These are phyloP conservation scores for Fusarium buxicola DNA, from an alignment of 2,329 filamentous ascomycete species.

Conservation along the genomic window DNA sequence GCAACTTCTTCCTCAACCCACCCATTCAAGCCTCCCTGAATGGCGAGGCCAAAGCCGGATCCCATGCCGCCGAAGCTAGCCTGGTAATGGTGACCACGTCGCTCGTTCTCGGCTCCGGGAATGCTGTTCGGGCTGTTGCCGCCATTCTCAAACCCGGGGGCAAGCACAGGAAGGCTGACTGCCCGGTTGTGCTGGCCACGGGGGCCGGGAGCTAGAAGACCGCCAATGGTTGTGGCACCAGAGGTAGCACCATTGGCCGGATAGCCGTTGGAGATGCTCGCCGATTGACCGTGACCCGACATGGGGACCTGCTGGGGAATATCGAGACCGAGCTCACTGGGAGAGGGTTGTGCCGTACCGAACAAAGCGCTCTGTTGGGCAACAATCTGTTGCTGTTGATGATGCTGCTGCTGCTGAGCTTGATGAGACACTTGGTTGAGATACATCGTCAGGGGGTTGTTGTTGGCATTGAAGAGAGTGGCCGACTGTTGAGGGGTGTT, in stretches of 20 bases:
- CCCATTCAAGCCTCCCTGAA: conserved; percentile 72
- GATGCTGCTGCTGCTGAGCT: conserved; percentile 78
- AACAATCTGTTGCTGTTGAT: conserved; percentile 77
- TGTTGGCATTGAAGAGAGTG: conserved; percentile 81
- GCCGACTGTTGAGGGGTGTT: conserved; percentile 73
- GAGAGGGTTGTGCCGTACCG: conserved; percentile 73
- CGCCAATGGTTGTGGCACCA: conserved; percentile 77
- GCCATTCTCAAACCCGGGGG: conserved; percentile 72
- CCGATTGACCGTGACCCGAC: conserved; percentile 73
- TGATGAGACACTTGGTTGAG: conserved; percentile 84
- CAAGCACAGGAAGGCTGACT: conserved; percentile 84
- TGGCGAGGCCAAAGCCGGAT: conserved; percentile 69
- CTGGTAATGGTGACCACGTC: conserved; percentile 75
- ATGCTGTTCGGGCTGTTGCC: conserved; percentile 63
- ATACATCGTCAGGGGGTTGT: conserved; percentile 94
- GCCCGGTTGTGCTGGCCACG: conserved; percentile 79
- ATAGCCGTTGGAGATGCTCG: conserved; percentile 74
- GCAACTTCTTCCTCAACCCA: conserved; percentile 76
- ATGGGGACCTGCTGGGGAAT: conserved; percentile 70
- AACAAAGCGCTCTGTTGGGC: conserved; percentile 86
- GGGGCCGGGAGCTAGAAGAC: conserved; percentile 77
- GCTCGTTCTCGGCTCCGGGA: conserved; percentile 63
- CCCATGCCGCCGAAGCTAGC: conserved; percentile 71
- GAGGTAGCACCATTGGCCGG: conserved; percentile 63
- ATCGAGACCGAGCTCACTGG: conserved; percentile 67